Conservation (phyloP, 1,284 basidiomycete genomes). For the Anthracocystis setariae region DNA sequence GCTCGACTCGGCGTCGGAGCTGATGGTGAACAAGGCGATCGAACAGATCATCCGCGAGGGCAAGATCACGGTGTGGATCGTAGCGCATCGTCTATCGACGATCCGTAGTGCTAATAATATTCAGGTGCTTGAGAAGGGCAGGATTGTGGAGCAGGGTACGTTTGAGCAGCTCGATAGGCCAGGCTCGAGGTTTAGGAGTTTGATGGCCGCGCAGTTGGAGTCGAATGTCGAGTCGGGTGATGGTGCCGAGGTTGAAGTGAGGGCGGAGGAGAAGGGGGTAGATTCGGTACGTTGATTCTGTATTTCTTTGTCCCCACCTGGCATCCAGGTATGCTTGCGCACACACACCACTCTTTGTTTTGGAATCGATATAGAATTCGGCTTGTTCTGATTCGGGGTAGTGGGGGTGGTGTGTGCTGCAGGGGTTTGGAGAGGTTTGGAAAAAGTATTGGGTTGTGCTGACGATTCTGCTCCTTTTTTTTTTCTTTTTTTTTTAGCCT, state of each 20-base stretch:
- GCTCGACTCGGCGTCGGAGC: conserved; percentile 69
- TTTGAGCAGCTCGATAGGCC: conserved; percentile 69
- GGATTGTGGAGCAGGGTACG: conserved; percentile 70
- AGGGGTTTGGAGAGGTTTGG: too few relatives aligned
- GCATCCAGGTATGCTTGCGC: too few relatives aligned
- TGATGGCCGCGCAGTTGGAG: conserved; percentile 65
- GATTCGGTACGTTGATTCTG: conserved; percentile 22
- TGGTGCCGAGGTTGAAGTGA: not conserved
- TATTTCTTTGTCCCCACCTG: too few relatives aligned
- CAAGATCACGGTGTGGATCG: conserved; percentile 71
- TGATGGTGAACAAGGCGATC: conserved; percentile 70
- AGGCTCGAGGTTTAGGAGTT: conserved; percentile 54
- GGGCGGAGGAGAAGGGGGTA: not conserved
- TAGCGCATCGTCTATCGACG: conserved; percentile 71
- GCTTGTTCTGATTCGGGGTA: too few relatives aligned
- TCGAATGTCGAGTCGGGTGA: conserved; percentile 12
- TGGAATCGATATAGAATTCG: too few relatives aligned
- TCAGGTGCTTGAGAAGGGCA: conserved; percentile 70
- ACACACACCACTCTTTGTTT: conserved; percentile 5
- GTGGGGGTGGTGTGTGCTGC: too few relatives aligned
- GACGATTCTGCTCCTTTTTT: too few relatives aligned
- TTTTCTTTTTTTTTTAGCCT: not conserved
- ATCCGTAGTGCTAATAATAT: conserved; percentile 71
- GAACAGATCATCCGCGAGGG: conserved; percentile 69
- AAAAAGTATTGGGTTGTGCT: too few relatives aligned